Conservation (phyloP, 257 asterid species). For the Solanum medicagineum region DNA sequence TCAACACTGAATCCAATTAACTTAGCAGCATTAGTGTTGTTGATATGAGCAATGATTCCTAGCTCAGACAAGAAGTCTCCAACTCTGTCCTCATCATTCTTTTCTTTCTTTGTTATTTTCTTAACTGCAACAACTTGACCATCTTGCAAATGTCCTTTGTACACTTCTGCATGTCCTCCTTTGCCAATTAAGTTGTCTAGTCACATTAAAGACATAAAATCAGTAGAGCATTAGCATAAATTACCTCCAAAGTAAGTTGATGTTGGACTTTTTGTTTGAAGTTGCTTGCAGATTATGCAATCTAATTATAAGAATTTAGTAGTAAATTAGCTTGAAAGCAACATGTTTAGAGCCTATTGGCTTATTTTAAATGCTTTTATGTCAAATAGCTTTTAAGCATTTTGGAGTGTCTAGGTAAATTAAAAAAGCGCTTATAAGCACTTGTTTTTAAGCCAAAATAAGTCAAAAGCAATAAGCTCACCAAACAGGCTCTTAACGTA, state of each 20-base stretch:
- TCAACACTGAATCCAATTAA: slow-evolving; percentile 76
- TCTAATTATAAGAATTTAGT: not conserved
- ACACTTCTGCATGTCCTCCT: slow-evolving; percentile 97
- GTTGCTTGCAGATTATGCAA: not conserved
- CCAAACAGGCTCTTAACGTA: too few relatives aligned
- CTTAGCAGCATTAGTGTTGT: slow-evolving; percentile 74
- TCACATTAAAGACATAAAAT: not conserved
- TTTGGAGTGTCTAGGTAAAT: too few relatives aligned
- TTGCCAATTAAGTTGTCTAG: slow-evolving; percentile 70
- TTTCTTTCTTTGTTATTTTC: slow-evolving; percentile 47
- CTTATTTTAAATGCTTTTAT: too few relatives aligned
- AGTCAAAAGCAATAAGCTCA: too few relatives aligned
- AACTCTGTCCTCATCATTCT: slow-evolving; percentile 66
- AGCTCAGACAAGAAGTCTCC: slow-evolving; percentile 84
- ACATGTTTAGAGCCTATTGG: not conserved
- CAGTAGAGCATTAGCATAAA: slow-evolving; percentile 5
- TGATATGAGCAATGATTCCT: slow-evolving; percentile 86
- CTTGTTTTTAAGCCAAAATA: too few relatives aligned
- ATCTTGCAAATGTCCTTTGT: slow-evolving; percentile 61
- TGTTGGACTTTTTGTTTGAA: not conserved
- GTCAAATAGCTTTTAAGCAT: too few relatives aligned
- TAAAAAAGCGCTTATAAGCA: too few relatives aligned
- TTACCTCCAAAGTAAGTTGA: not conserved
- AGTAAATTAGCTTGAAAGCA: not conserved
- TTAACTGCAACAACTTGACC: slow-evolving; percentile 88